Conservation (phyloP, 768 basidiomycete genomes). For the Candolleomyces eurysporus region DNA sequence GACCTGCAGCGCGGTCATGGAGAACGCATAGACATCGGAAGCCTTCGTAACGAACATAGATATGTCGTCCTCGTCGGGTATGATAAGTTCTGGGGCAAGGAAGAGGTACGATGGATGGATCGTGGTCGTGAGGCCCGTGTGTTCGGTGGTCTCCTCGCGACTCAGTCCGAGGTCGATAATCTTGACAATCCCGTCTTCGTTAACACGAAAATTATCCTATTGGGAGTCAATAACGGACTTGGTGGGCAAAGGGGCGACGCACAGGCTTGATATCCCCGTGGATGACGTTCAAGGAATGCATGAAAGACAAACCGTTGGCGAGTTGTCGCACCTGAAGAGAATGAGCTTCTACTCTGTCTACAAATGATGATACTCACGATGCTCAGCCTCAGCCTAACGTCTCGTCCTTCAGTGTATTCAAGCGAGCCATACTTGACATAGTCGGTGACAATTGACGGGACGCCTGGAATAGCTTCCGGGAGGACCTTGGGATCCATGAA, state of each 20-base stretch:
- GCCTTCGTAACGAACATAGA: too few species aligned
- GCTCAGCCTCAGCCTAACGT: neutral
- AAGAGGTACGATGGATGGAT: too few species aligned
- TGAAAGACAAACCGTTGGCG: neutral
- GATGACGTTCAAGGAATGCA: neutral
- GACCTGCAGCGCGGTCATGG: too few species aligned
- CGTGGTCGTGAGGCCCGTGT: too few species aligned
- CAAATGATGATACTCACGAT: neutral
- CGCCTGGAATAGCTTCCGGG: neutral
- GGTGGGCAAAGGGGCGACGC: neutral
- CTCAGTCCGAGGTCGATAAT: neutral
- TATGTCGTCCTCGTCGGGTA: too few species aligned
- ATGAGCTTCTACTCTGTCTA: neutral
- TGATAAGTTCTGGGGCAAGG: too few species aligned
- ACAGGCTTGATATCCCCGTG: neutral
- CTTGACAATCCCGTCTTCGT: neutral
- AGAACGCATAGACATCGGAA: too few species aligned
- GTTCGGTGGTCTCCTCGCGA: neutral
- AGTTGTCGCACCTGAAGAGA: neutral
- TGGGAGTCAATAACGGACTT: neutral
- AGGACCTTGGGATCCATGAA: neutral
- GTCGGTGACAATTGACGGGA: neutral
- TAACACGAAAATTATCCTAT: neutral
- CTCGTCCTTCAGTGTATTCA: neutral
- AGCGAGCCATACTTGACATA: neutral